A percentile compares a stretch with the other conserved stretches of the same genome.
Evolutionary conservation across 352 stramenopile species (phyloP).

Genomic region (Phytophthora brassicae): DNA sequence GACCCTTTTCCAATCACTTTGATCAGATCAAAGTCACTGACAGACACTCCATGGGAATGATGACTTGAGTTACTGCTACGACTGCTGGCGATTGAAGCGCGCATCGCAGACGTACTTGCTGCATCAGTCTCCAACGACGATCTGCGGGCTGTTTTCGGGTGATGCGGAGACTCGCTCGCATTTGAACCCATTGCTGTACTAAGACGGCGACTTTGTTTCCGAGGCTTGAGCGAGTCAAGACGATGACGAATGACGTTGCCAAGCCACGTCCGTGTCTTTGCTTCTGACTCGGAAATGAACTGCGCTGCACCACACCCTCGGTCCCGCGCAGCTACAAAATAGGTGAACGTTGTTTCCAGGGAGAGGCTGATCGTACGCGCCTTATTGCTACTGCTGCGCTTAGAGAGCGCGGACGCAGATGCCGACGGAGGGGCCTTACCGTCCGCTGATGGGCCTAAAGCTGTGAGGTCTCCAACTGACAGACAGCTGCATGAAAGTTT

Average conservation of each 20-base stretch:
- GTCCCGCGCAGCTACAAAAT: constrained; percentile 65
- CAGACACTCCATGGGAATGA: constrained; percentile 50
- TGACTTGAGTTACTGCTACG: constrained; percentile 34
- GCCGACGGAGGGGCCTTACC: constrained; percentile 23
- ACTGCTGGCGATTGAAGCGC: constrained; percentile 53
- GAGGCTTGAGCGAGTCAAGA: constrained; percentile 65
- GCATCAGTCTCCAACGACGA: constrained; percentile 43
- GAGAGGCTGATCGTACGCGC: constrained; percentile 73
- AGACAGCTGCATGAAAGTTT: constrained; percentile 68
- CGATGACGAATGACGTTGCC: constrained; percentile 64
- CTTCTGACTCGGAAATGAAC: constrained; percentile 68
- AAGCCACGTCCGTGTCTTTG: constrained; percentile 60
- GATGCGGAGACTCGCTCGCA: constrained; percentile 39
- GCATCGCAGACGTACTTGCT: constrained; percentile 51
- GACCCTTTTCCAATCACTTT: constrained; percentile 81
- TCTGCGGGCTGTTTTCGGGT: constrained; percentile 44
- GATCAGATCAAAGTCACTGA: constrained; percentile 86
- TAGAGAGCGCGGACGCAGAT: constrained; percentile 37
- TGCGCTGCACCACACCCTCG: constrained; percentile 45
- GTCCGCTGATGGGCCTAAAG: constrained; percentile 18
- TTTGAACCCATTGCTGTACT: constrained; percentile 37
- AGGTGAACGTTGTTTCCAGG: constrained; percentile 73
- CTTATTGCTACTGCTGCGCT: constrained; percentile 69
- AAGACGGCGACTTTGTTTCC: constrained; percentile 54
- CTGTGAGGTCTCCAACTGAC: constrained; percentile 58